phyloP scores from a whole-genome alignment of 2,329 filamentous ascomycete species.

The Colletotrichum costaricense region DNA sequence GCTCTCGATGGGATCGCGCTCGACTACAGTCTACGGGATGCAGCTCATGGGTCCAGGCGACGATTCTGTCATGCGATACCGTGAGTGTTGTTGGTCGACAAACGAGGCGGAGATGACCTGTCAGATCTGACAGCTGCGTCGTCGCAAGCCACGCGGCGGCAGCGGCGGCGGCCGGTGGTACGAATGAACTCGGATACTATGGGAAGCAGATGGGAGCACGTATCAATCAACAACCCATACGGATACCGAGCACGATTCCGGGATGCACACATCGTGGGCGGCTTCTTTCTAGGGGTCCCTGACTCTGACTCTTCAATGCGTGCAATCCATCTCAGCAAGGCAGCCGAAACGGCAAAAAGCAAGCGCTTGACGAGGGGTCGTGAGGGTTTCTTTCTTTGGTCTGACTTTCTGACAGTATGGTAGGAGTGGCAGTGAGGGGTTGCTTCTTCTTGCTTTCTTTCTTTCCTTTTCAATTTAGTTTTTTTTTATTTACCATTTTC shows the following conservation, averaged over 20 bases:
- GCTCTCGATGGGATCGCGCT: neutral
- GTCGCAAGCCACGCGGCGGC: conserved; percentile 26
- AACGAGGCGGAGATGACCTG: conserved; percentile 25
- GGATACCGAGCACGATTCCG: neutral
- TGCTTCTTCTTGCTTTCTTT: neutral
- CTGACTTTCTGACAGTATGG: neutral
- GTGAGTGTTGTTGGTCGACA: conserved; percentile 23
- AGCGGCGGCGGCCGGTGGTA: neutral
- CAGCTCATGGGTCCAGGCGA: neutral
- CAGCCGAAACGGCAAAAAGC: conserved; percentile 23
- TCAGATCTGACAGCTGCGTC: conserved; percentile 29
- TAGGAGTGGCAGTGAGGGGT: conserved; percentile 1
- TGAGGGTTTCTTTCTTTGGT: conserved; percentile 15
- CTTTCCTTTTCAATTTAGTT: neutral
- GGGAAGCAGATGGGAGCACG: neutral
- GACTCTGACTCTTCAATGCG: neutral
- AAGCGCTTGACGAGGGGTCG: neutral
- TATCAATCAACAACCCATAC: neutral
- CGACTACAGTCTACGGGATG: neutral
- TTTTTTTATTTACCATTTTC: neutral
- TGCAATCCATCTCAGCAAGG: neutral
- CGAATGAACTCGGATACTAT: neutral
- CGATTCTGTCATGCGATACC: conserved; percentile 11
- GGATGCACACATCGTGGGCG: conserved; percentile 2
- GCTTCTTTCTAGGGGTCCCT: neutral